Base-by-base conservation (phyloP, 805 yeast species). In the Ogataea ramenticola region DNA sequence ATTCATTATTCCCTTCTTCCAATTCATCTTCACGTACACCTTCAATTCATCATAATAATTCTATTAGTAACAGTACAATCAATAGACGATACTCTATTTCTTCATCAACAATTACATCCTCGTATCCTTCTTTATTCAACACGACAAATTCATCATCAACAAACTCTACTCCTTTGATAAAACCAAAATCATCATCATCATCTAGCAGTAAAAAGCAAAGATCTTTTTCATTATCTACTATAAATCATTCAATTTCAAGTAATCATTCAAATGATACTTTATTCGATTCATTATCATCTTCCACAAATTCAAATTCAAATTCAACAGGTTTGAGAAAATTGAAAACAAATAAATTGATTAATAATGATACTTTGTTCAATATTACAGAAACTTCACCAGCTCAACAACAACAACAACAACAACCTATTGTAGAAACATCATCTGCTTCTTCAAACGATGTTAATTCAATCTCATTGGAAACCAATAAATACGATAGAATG, bases 261-360 rank as follows among this genome's bases (percentile, higher is more conserved):
- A n/a, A 22, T 21, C 21, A 27, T 9, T 8, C 32, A 27, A 17
- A 22, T 15, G 39, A 24, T n/a, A 36, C 58, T 5, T 47, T 55
- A 22, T 57, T 53, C 45, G 61, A 57, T 22, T 24, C 27, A 24
- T 24, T 24, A 10, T 24, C 27, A 7, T 24, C 27, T 7, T 24
- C 27, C 27, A 24, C 27, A 24, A 55, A 58, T 6, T 56, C 53
- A 42, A 53, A 50, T 35, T 58, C 56, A 42, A 49, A 53, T 38
- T 53, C 54, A 41, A 56, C 53, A 41, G 60, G 60, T 2, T 47
- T 57, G 19, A 46, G 59, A n/a, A 54, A 43, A 44, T 45, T 56
- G 41, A 50, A 54, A n/a, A 10, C 24, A 10, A 20, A 19, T 4
- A 4, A 9, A 5, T 10, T 7, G 8, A 15, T 6, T 10, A 20